These are phyloP conservation scores for Beta corolliflora DNA, from an alignment of 179 eudicot genomes.

Conservation along the genomic window DNA sequence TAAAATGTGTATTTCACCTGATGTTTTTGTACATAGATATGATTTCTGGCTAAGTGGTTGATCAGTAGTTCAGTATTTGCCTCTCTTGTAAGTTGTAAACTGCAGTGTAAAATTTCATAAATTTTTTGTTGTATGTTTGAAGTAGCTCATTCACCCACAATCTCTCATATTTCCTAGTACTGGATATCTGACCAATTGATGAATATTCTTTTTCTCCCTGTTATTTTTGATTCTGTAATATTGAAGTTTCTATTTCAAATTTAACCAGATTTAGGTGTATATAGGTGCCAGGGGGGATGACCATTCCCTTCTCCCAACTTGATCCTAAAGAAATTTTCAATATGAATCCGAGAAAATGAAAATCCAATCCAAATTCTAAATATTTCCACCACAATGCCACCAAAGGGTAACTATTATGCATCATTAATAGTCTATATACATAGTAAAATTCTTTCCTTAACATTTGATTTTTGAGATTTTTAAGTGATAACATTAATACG, in stretches of 20 bases:
- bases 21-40: slow-evolving; percentile 23
- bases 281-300: too few relatives aligned
- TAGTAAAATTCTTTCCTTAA: too few relatives aligned
- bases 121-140: neutral
- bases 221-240: neutral
- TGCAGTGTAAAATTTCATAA: neutral
- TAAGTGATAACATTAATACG: too few relatives aligned
- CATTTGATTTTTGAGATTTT: too few relatives aligned
- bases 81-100: slow-evolving; percentile 17
- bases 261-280: neutral
- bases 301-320: too few relatives aligned
- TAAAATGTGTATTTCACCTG: slow-evolving; percentile 1
- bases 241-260: neutral
- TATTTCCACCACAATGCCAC: too few relatives aligned
- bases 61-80: neutral
- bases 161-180: neutral
- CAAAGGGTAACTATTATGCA: too few relatives aligned
- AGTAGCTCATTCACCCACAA: neutral
- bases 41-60: slow-evolving; percentile 4
- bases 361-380: too few relatives aligned
- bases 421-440: too few relatives aligned
- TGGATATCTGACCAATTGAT: neutral
- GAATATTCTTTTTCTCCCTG: neutral
- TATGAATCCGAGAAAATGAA: too few relatives aligned
- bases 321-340: too few relatives aligned